Conservation (phyloP, 108 stramenopile genomes). For the Cyclostephanos tholiformis region DNA sequence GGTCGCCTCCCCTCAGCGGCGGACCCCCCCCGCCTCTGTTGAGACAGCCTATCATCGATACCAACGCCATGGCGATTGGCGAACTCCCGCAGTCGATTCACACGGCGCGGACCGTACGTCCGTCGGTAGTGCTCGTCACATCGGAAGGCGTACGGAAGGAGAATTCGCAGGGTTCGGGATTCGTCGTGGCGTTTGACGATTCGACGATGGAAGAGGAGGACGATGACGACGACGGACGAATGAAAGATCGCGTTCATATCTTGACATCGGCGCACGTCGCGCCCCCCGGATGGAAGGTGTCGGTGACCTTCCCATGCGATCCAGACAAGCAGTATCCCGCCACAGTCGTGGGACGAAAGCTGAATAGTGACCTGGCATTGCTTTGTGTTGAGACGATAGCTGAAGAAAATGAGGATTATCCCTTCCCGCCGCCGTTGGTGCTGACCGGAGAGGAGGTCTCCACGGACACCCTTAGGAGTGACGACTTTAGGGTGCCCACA, state of each 20-base stretch:
- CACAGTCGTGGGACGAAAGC: constrained; percentile 52
- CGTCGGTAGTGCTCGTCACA: constrained; percentile 55
- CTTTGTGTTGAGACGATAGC: constrained; percentile 33
- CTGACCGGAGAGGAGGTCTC: constrained; percentile 37
- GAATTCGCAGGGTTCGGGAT: constrained; percentile 60
- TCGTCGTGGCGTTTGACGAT: constrained; percentile 47
- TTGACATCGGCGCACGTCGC: constrained; percentile 60
- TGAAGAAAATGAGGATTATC: constrained; percentile 35
- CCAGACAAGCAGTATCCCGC: constrained; percentile 44
- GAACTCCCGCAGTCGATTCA: constrained; percentile 33
- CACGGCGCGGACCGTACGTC: constrained; percentile 37
- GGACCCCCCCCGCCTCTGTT: constrained; percentile 12
- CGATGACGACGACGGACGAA: not conserved
- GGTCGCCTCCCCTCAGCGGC: constrained; percentile 31
- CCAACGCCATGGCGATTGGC: constrained; percentile 22
- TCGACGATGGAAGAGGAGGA: constrained; percentile 13
- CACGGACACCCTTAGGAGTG: constrained; percentile 18
- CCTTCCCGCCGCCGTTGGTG: constrained; percentile 40
- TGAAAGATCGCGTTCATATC: constrained; percentile 34
- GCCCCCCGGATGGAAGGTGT: constrained; percentile 52
- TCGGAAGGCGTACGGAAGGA: constrained; percentile 55
- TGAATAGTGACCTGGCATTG: constrained; percentile 57
- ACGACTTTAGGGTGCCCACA: constrained; percentile 5
- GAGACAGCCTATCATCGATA: constrained; percentile 6
- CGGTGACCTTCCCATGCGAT: constrained; percentile 43